Evolutionary conservation across 371 early-diverging fungal species (phyloP), one percentile per base, ranked within the genome.

Genomic region (Choanephora cucurbitarum): DNA sequence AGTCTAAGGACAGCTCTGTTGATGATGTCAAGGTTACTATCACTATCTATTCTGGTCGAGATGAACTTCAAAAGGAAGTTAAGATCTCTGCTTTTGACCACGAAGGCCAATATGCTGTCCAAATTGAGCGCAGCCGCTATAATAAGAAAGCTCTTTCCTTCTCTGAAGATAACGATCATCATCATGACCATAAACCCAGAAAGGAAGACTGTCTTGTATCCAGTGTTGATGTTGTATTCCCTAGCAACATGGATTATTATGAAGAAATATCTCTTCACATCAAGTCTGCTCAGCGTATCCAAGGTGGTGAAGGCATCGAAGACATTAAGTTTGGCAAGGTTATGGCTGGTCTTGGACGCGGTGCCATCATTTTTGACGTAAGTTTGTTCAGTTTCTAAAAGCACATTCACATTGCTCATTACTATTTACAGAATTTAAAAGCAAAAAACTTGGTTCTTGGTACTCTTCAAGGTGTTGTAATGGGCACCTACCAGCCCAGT

Each of bases 311-410:
- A 15, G 58, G 41, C 21, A 44, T 70, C 28, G 44, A 52, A 5
- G 33, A 44, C 3, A 52, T 67, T 31, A 46, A 55, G 19, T 66
- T 70, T 48, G 70, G 66, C 15, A 34, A 54, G n/a, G 43, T 70
- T 8, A 58, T 55, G 23, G 70, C 66, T 14, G 60, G 55, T 39
- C 48, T 70, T 7, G 57, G 59, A n/a, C 57, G 44, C 13, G 70
- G 66, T 54, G 58, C 60, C 39, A 63, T 66, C 42, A 52, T 55
- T 14, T 70, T 70, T 44, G 63, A 66, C 24, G 64, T 63, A 63
- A 58, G 44, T 1, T 18, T 1, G n/a, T 17, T 14, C 14, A 33
- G 21, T 14, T 34, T 52, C 28, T 15, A 21, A 15, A 48, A 31
- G 24, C n/a, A 33, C n/a, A 10, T 37, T 37, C 19, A 34, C 22